phyloP scores from a whole-genome alignment of 2,329 filamentous ascomycete species.

The Fusarium sp. region DNA sequence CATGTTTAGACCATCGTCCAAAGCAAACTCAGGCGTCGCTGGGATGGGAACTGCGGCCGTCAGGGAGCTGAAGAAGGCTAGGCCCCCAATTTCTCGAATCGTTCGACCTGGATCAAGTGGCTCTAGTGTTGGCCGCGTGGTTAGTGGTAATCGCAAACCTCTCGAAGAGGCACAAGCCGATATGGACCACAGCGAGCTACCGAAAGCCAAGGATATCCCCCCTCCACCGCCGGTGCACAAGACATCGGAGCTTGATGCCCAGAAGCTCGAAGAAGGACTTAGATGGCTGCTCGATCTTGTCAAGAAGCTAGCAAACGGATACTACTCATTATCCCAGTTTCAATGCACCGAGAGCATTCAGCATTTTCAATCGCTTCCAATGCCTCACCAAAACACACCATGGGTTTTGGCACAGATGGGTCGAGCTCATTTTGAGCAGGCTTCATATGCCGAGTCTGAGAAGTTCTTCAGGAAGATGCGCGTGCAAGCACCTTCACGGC shows the following conservation, averaged over 20 bases:
- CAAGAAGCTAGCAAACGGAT: slow-evolving; percentile 82
- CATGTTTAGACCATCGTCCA: slow-evolving; percentile 74
- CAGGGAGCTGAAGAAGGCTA: slow-evolving; percentile 84
- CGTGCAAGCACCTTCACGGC: slow-evolving; percentile 79
- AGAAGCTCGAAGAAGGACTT: slow-evolving; percentile 78
- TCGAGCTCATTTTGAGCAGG: slow-evolving; percentile 90
- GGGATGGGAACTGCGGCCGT: slow-evolving; percentile 66
- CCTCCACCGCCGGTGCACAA: slow-evolving; percentile 51
- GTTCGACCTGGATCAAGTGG: slow-evolving; percentile 72
- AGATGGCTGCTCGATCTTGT: slow-evolving; percentile 82
- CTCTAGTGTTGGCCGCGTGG: slow-evolving; percentile 82
- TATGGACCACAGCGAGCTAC: slow-evolving; percentile 71
- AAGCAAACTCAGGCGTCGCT: slow-evolving; percentile 66
- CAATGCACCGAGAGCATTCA: slow-evolving; percentile 81
- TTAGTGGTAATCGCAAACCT: slow-evolving; percentile 89
- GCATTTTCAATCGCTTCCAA: slow-evolving; percentile 75
- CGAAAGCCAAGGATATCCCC: slow-evolving; percentile 55
- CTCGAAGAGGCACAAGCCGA: slow-evolving; percentile 73
- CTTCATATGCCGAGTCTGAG: slow-evolving; percentile 85
- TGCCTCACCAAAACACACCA: slow-evolving; percentile 84
- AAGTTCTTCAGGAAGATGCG: slow-evolving; percentile 84
- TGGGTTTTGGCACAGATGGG: slow-evolving; percentile 94
- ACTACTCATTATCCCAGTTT: slow-evolving; percentile 80
- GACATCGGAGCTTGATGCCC: slow-evolving; percentile 60
- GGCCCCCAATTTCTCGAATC: slow-evolving; percentile 73